Conservation (phyloP, 2,329 filamentous ascomycete genomes). For the Dryadomyces quercivorus region DNA sequence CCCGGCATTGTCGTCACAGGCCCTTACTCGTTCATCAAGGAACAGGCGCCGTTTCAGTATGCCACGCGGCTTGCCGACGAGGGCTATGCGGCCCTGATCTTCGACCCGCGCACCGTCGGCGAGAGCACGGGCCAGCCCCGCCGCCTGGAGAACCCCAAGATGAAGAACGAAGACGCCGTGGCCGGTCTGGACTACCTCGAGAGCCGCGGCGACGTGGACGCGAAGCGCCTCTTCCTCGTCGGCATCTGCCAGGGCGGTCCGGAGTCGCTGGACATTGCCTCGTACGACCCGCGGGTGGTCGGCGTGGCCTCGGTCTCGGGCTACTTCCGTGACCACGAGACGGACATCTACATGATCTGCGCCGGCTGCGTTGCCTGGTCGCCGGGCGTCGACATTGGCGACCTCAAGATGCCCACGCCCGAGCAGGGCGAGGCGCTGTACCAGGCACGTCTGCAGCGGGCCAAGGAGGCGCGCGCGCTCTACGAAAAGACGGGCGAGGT, state of each 20-base stretch:
- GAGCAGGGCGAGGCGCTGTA: constrained; percentile 2
- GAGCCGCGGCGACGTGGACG: constrained; percentile 1
- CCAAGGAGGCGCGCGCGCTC: neutral
- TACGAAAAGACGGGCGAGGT: constrained; percentile 5
- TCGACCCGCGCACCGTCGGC: constrained; percentile 2
- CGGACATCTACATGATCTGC: constrained; percentile 5
- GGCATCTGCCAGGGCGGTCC: constrained; percentile 5
- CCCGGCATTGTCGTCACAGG: constrained; percentile 1
- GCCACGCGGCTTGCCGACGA: constrained; percentile 3
- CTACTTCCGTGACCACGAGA: constrained; percentile 4
- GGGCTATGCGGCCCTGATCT: constrained; percentile 3
- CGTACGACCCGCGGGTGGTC: constrained; percentile 1
- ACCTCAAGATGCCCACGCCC: constrained; percentile 3
- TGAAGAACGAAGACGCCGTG: constrained; percentile 3
- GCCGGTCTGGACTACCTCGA: constrained; percentile 1
- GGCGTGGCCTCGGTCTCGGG: constrained; percentile 4
- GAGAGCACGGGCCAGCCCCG: constrained; percentile 3
- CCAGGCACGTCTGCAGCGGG: constrained; percentile 1
- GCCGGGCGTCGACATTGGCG: constrained; percentile 2
- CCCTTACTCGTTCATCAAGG: constrained; percentile 3
- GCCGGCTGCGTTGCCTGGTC: constrained; percentile 5
- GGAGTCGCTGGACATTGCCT: constrained; percentile 3
- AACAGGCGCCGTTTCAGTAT: constrained; percentile 2
- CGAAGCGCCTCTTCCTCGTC: constrained; percentile 1
- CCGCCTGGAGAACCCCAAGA: constrained; percentile 3